Evolutionary conservation across 805 yeast species (phyloP), one percentile per base, ranked within the genome.

Genomic region (Kuraishia cidri): DNA sequence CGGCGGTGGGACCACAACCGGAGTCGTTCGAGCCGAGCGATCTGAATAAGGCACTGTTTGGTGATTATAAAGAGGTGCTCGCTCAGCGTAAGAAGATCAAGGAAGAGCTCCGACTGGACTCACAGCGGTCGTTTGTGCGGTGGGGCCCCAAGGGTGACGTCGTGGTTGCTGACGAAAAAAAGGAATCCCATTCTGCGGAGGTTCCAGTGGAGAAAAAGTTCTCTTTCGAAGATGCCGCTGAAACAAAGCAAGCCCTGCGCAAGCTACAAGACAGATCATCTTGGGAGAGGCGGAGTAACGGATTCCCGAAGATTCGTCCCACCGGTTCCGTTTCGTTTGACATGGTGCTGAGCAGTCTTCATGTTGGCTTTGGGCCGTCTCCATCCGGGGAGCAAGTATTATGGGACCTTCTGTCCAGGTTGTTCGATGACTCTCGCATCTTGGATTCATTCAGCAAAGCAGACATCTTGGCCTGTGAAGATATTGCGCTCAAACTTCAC

Each of bases 391-490:
- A 55, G 26, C 41, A 41, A 19, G 45, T 49, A 4, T 42, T 66
- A 9, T 70, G 86, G 73, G 60, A 62, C n/a, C 56, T 82, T 27
- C 70, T 80, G 1, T 69, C 83, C 1, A 65, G 75, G 14, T 57
- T 87, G 27, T 81, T 81, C 53, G 84, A 76, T 47, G 58, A 58
- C 13, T 32, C 32, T 22, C 15, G 29, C 6, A 21, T 33, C 14
- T n/a, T n/a, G n/a, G n/a, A n/a, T n/a, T n/a, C n/a, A n/a, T n/a
- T n/a, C n/a, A n/a, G n/a, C n/a, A n/a, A n/a, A n/a, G n/a, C n/a
- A n/a, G n/a, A n/a, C n/a, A n/a, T n/a, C n/a, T n/a, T n/a, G n/a
- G n/a, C n/a, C n/a, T n/a, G n/a, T n/a, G n/a, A n/a, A n/a, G n/a
- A n/a, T n/a, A n/a, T n/a, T n/a, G n/a, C n/a, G n/a, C n/a, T n/a